Evolutionary conservation across 768 basidiomycete species (phyloP), one percentile per base, ranked within the genome.

Genomic region (Naganishia antarctica): DNA sequence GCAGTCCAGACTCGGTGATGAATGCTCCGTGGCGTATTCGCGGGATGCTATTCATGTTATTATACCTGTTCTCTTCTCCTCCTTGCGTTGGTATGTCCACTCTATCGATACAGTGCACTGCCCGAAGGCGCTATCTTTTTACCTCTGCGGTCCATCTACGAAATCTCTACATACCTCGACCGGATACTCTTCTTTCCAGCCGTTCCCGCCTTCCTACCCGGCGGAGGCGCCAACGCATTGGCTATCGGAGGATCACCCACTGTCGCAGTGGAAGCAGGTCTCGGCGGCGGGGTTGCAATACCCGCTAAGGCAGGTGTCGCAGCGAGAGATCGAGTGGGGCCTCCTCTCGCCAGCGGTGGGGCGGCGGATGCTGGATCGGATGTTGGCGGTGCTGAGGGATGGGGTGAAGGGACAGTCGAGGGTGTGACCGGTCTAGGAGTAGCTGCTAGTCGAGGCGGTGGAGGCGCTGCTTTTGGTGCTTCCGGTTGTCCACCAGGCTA

Each of bases 91-190:
- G n/a, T n/a, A n/a, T n/a, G n/a, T n/a, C n/a, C n/a, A n/a, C n/a
- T n/a, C n/a, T n/a, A n/a, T n/a, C n/a, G n/a, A n/a, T n/a, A n/a
- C n/a, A n/a, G n/a, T n/a, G n/a, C n/a, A n/a, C n/a, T n/a, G n/a
- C n/a, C n/a, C n/a, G n/a, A n/a, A n/a, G n/a, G n/a, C n/a, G n/a
- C n/a, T n/a, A n/a, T n/a, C n/a, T n/a, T n/a, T n/a, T n/a, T n/a
- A n/a, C n/a, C n/a, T n/a, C n/a, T n/a, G n/a, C n/a, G n/a, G n/a
- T n/a, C n/a, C n/a, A n/a, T 15, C 53, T 87, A 85, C 77, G 92
- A 86, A n/a, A 92, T 87, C 73, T 92, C 90, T 2, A 96, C 91
- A 73, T 96, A 96, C 66, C 89, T 85, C 74, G 81, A 88, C 61
- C 90, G 84, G 61, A 89, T 79, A 68, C 85, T 87, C 66, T 87